Base-by-base conservation (phyloP, 768 basidiomycete genomes). In the Lactarius vividus region DNA sequence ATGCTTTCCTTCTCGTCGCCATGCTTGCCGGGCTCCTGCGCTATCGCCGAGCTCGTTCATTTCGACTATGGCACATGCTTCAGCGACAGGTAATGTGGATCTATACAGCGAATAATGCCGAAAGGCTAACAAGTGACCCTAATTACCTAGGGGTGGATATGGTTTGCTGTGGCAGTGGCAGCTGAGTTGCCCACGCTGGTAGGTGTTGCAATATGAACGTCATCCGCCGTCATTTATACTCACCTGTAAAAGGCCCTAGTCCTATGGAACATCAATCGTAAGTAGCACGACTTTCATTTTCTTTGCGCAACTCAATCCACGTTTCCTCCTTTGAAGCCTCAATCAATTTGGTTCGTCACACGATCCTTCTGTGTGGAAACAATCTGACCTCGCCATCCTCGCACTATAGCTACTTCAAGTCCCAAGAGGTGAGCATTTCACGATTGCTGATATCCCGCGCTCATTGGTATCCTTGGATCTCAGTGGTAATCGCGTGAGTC, bases 401-500 rank as follows among this genome's bases (percentile, higher is more conserved):
- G 26, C n/a, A 2, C 26, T 46, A 23, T 10, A 65, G 64, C 10
- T 65, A 3, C 54, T 61, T 39, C 59, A 65, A 49, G 23, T 61
- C 23, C 64, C 64, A 61, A 55, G 64, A 31, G 54, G 64, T 65
- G 53, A 65, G 64, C 16, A 18, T n/a, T 29, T 44, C 5, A 1
- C 23, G 8, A 28, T 3, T 57, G 9, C 31, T 35, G 29, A n/a
- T 8, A 2, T 33, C 33, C 39, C 10, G 20, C 15, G 0, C 46
- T 64, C 26, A 54, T 11, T 3, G 44, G 10, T 8, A 42, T 11
- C 29, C 15, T 16, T 23, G 13, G 8, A 29, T 61, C 7, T 49
- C 23, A 65, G 64, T 65, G 40, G 64, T 65, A 2, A 65, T 65
- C 37, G 64, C 64, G 63, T 64, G 58, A 64, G 63, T 40, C 13